These are phyloP conservation scores for Arthrobotrys pseudoclavata DNA, from an alignment of 2,329 filamentous ascomycete species.

Conservation along the genomic window DNA sequence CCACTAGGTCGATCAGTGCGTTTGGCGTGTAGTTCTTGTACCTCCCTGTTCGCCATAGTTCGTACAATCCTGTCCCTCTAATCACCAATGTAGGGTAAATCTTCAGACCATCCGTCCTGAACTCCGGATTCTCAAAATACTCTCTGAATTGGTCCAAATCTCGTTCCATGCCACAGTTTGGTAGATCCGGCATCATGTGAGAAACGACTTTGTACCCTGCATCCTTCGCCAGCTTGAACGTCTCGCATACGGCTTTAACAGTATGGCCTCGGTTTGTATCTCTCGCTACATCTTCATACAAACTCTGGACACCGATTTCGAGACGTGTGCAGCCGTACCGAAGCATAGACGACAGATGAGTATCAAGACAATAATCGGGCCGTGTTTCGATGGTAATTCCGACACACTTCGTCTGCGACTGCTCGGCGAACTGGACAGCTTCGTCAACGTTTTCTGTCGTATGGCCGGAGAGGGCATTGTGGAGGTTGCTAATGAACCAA, in stretches of 20 bases:
- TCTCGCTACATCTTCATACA: constrained; percentile 98
- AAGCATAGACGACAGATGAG: constrained; percentile 95
- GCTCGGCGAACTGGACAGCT: constrained; percentile 77
- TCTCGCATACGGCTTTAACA: constrained; percentile 93
- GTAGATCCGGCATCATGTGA: constrained; percentile 99
- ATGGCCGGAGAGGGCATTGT: constrained; percentile 97
- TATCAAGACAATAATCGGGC: constrained; percentile 95
- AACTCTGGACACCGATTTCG: constrained; percentile 93
- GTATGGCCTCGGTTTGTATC: constrained; percentile 98
- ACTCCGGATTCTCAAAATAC: constrained; percentile 96
- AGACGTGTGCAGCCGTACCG: constrained; percentile 96
- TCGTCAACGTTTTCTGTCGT: constrained; percentile 95
- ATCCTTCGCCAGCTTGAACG: constrained; percentile 96
- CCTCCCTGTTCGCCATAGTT: constrained; percentile 94
- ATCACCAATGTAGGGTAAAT: constrained; percentile 99
- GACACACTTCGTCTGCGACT: constrained; percentile 79
- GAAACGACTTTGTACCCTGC: constrained; percentile 98
- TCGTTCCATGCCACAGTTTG: constrained; percentile 98
- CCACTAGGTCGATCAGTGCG: constrained; percentile 92
- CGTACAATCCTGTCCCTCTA: constrained; percentile 93
- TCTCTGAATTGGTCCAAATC: constrained; percentile 97
- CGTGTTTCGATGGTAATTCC: constrained; percentile 98
- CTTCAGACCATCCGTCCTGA: constrained; percentile 95
- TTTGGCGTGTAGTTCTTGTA: constrained; percentile 99
- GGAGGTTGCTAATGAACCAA: constrained; percentile 92